These are phyloP conservation scores for Cochlearia excelsa DNA, from an alignment of 345 rosid genomes.

Conservation along the genomic window DNA sequence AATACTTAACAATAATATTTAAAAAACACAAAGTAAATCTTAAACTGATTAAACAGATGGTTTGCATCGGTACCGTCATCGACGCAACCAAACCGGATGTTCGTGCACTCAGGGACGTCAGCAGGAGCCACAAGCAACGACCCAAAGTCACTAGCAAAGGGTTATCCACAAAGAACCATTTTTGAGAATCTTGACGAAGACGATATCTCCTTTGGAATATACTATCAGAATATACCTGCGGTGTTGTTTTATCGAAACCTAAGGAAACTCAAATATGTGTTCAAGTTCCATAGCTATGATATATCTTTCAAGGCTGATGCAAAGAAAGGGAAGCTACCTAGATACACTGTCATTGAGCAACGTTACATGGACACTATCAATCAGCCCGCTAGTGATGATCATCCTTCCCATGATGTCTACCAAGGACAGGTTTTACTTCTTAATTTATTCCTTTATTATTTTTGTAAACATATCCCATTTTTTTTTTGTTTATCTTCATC, in stretches of 20 bases:
- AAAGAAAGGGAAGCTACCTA: conserved; percentile 57
- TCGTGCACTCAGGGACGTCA: conserved; percentile 73
- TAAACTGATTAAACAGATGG: conserved; percentile 41
- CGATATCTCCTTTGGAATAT: conserved; percentile 65
- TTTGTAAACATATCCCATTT: no score
- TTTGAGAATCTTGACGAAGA: conserved; percentile 60
- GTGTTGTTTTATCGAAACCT: conserved; percentile 64
- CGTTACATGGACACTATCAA: conserved; percentile 58
- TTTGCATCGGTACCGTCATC: conserved; percentile 87
- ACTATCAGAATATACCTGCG: conserved; percentile 86
- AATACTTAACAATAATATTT: no score
- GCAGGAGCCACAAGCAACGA: conserved; percentile 87
- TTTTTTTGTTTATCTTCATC: neutral
- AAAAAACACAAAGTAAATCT: neutral
- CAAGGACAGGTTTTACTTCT: conserved; percentile 64
- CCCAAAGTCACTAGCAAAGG: conserved; percentile 48
- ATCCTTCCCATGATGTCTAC: conserved; percentile 91
- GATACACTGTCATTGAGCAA: conserved; percentile 78
- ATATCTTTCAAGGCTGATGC: conserved; percentile 53
- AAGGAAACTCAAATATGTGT: conserved; percentile 61
- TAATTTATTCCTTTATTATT: no score
- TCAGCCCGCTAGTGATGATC: conserved; percentile 74
- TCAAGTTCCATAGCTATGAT: conserved; percentile 51
- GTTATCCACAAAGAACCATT: conserved; percentile 80
- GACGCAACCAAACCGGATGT: conserved; percentile 84